These are phyloP conservation scores for Ceratocystiopsis minuta DNA, from an alignment of 2,329 filamentous ascomycete genomes.

Conservation along the genomic window DNA sequence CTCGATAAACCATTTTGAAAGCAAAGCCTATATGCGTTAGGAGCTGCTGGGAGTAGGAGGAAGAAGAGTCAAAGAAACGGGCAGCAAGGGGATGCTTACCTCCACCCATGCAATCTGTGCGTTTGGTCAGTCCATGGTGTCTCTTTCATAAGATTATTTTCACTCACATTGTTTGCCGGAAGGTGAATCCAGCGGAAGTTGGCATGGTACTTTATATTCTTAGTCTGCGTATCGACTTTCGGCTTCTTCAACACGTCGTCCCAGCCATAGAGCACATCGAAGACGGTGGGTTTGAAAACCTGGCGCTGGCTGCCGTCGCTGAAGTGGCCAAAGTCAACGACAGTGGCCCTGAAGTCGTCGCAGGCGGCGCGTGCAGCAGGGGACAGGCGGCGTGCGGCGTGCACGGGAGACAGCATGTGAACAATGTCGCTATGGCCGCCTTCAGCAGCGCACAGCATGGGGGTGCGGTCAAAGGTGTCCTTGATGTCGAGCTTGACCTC, in stretches of 20 bases:
- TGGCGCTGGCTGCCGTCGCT: conserved; percentile 21
- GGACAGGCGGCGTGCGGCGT: conserved; percentile 16
- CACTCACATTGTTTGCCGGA: conserved; percentile 30
- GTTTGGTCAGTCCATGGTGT: too few relatives aligned
- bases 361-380: conserved; percentile 25
- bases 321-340: conserved; percentile 31
- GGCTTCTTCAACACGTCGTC: conserved; percentile 27
- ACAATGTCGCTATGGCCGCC: conserved; percentile 19
- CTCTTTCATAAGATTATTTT: background rate
- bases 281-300: conserved; percentile 29
- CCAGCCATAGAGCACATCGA: conserved; percentile 32
- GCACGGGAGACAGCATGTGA: conserved; percentile 20
- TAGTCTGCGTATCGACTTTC: conserved; percentile 25
- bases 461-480: conserved; percentile 21
- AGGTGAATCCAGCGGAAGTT: conserved; percentile 35
- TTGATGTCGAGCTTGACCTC: conserved; percentile 17
- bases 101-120: conserved; percentile 40
- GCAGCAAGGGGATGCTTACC: conserved; percentile 11
- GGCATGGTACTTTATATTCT: conserved; percentile 25
- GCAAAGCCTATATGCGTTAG: conserved; percentile 20
- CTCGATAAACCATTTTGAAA: conserved; percentile 48
- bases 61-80: background rate
- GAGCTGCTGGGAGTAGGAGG: background rate
- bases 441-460: conserved; percentile 24
- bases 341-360: conserved; percentile 29